Evolutionary conservation across 2,329 filamentous ascomycete genomes (phyloP).

Genomic region (Beauveria brongniartii): DNA sequence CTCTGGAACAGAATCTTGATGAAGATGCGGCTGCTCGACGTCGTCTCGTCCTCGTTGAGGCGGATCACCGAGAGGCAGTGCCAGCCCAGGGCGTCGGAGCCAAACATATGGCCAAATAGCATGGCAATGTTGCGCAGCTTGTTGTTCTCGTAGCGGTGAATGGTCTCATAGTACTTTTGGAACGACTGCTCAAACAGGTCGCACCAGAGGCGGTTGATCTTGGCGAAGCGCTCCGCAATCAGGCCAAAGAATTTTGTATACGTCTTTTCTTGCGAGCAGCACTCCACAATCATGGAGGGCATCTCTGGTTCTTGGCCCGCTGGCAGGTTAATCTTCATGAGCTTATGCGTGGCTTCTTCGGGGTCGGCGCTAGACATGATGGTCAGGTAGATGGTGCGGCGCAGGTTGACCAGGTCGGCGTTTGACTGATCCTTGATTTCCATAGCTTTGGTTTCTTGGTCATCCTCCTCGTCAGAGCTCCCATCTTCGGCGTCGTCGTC

Average conservation of each 20-base stretch:
- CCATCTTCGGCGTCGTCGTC: conserved; percentile 59
- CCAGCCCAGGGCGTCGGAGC: conserved; percentile 86
- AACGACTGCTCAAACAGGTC: conserved; percentile 89
- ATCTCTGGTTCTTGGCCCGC: conserved; percentile 81
- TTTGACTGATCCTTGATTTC: conserved; percentile 99
- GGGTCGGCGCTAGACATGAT: conserved; percentile 96
- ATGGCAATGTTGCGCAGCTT: conserved; percentile 88
- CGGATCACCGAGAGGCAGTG: conserved; percentile 78
- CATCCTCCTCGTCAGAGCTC: conserved; percentile 63
- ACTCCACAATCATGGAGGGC: conserved; percentile 95
- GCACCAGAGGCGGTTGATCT: conserved; percentile 90
- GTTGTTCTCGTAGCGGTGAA: conserved; percentile 95
- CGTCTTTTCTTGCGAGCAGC: conserved; percentile 90
- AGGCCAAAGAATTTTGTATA: conserved; percentile 97
- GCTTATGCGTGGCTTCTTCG: conserved; percentile 93
- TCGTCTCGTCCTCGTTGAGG: conserved; percentile 94
- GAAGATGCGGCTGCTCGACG: conserved; percentile 92
- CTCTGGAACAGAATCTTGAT: conserved; percentile 98
- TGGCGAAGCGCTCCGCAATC: conserved; percentile 90
- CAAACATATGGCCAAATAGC: conserved; percentile 87
- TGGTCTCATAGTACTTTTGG: conserved; percentile 90
- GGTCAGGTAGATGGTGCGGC: conserved; percentile 91
- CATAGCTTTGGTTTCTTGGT: conserved; percentile 70
- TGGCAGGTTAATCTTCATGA: conserved; percentile 89
- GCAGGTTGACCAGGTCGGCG: conserved; percentile 86